A percentile compares a stretch with the other conserved stretches of the same genome.
phyloP scores from a whole-genome alignment of 2,329 filamentous ascomycete genomes.

The Botryotinia convoluta region DNA sequence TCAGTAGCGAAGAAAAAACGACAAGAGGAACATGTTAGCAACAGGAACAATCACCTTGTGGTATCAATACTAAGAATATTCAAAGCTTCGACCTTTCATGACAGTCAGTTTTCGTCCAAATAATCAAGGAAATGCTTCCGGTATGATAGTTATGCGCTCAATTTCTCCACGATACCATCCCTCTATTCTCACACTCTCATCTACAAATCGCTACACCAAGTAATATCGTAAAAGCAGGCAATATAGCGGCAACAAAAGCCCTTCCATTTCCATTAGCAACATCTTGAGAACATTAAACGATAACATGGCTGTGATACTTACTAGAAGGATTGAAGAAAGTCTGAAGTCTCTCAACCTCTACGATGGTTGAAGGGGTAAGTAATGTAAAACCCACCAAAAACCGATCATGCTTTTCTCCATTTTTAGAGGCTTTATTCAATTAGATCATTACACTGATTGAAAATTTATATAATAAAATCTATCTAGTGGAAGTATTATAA shows the following conservation, averaged over 20 bases:
- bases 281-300: not conserved
- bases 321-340: not conserved
- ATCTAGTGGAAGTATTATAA: too few relatives aligned
- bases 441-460: too few relatives aligned
- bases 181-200: not conserved
- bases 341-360: not conserved
- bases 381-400: too few relatives aligned
- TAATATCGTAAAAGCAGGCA: accelerated
- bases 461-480: too few relatives aligned
- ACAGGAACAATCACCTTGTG: not conserved
- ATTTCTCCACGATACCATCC: accelerated
- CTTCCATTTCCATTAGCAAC: not conserved
- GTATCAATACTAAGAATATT: not conserved
- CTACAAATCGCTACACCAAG: not conserved
- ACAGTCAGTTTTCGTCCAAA: accelerated
- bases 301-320: not conserved
- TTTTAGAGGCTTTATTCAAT: too few relatives aligned
- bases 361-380: too few relatives aligned
- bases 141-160: not conserved
- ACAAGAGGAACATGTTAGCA: not conserved
- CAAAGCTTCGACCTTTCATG: accelerated
- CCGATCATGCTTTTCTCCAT: too few relatives aligned
- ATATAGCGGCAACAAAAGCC: not conserved
- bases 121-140: not conserved
- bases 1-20: not conserved